Evolutionary conservation across 768 basidiomycete species (phyloP), one percentile per base, ranked within the genome.

Genomic region (Lactarius sanguifluus): DNA sequence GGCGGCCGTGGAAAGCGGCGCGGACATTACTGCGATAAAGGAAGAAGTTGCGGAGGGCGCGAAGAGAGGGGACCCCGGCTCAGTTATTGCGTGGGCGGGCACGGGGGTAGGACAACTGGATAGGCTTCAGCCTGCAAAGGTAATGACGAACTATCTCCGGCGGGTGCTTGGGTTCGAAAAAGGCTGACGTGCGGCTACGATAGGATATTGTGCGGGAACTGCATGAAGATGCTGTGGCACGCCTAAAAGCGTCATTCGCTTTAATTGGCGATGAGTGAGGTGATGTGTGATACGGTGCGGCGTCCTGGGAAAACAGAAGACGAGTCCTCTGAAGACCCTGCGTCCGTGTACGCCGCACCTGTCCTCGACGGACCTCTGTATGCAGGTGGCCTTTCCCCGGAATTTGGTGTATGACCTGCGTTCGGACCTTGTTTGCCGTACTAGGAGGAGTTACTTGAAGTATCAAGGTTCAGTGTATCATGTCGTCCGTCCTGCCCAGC

Each of bases 51-150:
- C 70, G 62, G 71, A 72, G 57, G 75, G 74, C 18, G 66, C 65
- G 59, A 65, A 64, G 65, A 70, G 63, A n/a, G 72, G 73, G 8
- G 74, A 77, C 32, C 62, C 67, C 9, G 65, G 69, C 38, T 70
- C 75, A 9, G 58, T 71, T 34, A 69, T 77, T 20, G 70, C 74
- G n/a, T 79, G 77, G 77, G 74, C 78, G 20, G 79, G 79, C 41
- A 73, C 75, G 16, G 76, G 76, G 15, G 74, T 77, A 9, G 78
- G 75, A 23, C 70, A 70, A 12, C 65, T 75, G 52, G 62, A 67
- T 18, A 69, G 73, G 64, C 71, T 77, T 50, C 69, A 70, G 43
- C 72, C 73, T 12, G 78, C 75, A 32, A 67, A 70, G 70, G 75
- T 76, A 64, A 61, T 0, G 2, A 23, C 45, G 55, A 36, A 30